Percentiles rank a stretch among this genome's conserved stretches.
Conservation (phyloP, 2,329 filamentous ascomycete genomes). For the Ustulina deusta region DNA sequence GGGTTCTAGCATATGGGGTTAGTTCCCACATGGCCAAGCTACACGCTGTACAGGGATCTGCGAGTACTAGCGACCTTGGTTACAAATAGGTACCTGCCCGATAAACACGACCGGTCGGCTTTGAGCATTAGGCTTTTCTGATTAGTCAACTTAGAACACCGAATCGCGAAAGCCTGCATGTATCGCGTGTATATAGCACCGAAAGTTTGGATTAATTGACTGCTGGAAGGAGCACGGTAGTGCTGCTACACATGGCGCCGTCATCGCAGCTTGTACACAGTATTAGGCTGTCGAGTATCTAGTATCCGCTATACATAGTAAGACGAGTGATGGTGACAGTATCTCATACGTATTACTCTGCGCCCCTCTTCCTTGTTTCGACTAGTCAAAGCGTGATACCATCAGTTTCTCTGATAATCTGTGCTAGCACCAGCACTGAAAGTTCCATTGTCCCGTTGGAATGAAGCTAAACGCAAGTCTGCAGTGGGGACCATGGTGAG, state of each 20-base stretch:
- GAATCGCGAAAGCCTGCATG: neutral
- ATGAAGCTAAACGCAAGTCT: constrained; percentile 23
- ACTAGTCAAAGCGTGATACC: constrained; percentile 2
- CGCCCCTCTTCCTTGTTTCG: constrained; percentile 13
- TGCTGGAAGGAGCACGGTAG: neutral
- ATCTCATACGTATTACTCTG: constrained; percentile 11
- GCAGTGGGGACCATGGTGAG: constrained; percentile 7
- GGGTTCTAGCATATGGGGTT: neutral
- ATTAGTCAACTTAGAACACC: neutral
- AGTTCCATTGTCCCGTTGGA: constrained; percentile 35
- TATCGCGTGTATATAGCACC: neutral
- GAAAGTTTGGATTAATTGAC: no score
- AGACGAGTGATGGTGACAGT: constrained; percentile 2
- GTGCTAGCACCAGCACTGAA: constrained; percentile 19
- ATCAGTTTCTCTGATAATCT: constrained; percentile 6
- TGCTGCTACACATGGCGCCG: neutral
- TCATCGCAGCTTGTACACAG: neutral
- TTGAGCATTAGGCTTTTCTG: neutral
- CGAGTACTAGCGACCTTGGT: neutral
- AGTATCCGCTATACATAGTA: neutral
- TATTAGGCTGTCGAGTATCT: no score
- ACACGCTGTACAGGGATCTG: neutral
- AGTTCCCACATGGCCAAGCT: constrained; percentile 1
- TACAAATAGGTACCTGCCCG: no score
- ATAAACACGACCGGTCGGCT: no score